Evolutionary conservation across 2,329 filamentous ascomycete genomes (phyloP), one percentile per base, ranked within the genome.

Genomic region (Fusarium anthophilum): DNA sequence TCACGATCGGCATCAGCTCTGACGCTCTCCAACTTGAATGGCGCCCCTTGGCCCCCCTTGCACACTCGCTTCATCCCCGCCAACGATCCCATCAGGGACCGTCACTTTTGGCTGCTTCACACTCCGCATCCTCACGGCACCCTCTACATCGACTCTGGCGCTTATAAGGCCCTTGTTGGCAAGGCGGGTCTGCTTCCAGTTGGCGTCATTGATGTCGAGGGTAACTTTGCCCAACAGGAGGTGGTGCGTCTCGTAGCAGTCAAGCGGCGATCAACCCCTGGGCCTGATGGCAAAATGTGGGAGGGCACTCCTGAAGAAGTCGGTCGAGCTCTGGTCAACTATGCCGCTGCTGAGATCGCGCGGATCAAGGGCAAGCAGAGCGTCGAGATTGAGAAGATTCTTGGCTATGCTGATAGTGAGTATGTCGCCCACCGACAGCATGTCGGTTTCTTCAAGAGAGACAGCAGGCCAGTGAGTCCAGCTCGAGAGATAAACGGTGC

Each of bases 31-130:
- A 75, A 71, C 35, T 71, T 63, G 20, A 78, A 82, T 35, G 79
- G 82, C 51, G 60, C 72, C 38, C 62, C 66, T 15, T 83, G 84
- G 58, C 87, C 95, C 3, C 86, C 95, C 3, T 86, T 98, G 9
- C 96, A 99, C 83, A 99, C 96, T 7, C 92, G 96, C 65, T 99
- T 99, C 86, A 87, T 98, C 18, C 94, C 95, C 1, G 94, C 94
- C 15, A 86, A 89, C 1, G 91, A 93, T 32, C 95, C 96, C 2
- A 96, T 98, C 68, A 91, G 94, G 64, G 96, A 98, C 81, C 92
- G 96, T 70, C 95, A 96, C 80, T 98, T 99, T 87, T 99, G 96
- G 96, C 91, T 99, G 55, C 88, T 98, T 1, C 94, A 99, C 83
- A 96, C 96, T 15, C 90, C 98, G 17, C 91, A 92, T 30, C 94